Percentiles rank a stretch among this genome's conserved stretches.
Evolutionary conservation across 208 protist genomes (phyloP).

Genomic region (Leptomonas pyrrhocoris): DNA sequence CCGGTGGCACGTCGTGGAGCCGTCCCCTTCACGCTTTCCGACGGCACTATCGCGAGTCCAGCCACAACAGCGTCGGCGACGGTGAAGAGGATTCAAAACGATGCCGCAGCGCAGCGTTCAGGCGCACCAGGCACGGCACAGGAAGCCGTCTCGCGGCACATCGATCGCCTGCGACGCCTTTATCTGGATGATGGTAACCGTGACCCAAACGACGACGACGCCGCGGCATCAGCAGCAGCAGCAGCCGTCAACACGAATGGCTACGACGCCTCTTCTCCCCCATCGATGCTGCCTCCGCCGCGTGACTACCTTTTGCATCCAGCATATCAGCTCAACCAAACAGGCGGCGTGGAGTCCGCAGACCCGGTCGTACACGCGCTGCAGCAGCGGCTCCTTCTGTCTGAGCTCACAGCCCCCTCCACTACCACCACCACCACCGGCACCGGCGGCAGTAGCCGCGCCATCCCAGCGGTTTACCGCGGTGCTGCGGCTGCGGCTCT

Average conservation of each 20-base stretch:
- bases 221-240: background rate
- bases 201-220: background rate
- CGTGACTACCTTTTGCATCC: constrained; percentile 5
- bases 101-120: background rate
- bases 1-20: constrained; percentile 15
- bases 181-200: background rate
- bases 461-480: too few relatives aligned
- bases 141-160: constrained; percentile 18
- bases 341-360: constrained; percentile 1
- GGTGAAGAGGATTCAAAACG: background rate
- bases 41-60: background rate
- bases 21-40: constrained; percentile 18
- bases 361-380: constrained; percentile 6
- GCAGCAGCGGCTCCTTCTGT: constrained; percentile 3
- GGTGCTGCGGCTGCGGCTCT: background rate
- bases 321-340: background rate
- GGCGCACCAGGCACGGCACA: background rate
- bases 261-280: background rate
- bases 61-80: background rate
- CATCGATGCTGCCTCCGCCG: background rate
- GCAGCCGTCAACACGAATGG: background rate
- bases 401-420: constrained; percentile 2
- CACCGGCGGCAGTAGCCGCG: too few relatives aligned
- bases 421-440: background rate
- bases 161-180: constrained; percentile 18